Evolutionary conservation across 2,329 filamentous ascomycete species (phyloP), one percentile per base, ranked within the genome.

Genomic region (Ceratocystis cacaofunesta): DNA sequence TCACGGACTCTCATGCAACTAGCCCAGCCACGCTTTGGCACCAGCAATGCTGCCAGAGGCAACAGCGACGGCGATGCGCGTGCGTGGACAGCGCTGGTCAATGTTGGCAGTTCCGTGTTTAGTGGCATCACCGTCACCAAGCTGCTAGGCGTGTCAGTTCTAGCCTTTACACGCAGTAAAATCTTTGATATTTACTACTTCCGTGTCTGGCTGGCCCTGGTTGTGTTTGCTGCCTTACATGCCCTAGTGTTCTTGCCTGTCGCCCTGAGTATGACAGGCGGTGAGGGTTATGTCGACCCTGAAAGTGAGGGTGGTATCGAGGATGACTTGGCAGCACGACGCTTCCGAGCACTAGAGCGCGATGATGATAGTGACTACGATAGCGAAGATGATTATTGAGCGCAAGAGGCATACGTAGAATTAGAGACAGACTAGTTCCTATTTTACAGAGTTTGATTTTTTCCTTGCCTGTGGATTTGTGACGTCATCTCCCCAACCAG

Each of bases 151-250:
- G 92, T 99, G 0, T 87, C 82, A 58, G 94, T 99, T 44, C 79
- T 99, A 22, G 94, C 94, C 0, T 99, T 96, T 72, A 99, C 94
- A 6, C 80, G 89, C 63, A 95, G 90, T 75, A 99, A 97, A 83
- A 99, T 99, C 72, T 99, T 99, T 71, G 95, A 99, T 78, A 90
- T 99, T 66, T 99, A 99, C 77, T 99, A 99, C 76, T 99, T 99
- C 81, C 84, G 94, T 55, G 89, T 99, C 55, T 99, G 94, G 94
- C 78, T 96, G 19, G 88, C 92, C 5, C 82, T 99, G 65, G 92
- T 99, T 10, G 74, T 95, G 8, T 92, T 96, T 74, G 95, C 92
- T 2, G 90, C 90, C 6, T 81, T 86, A 8, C 94, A 99, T 74
- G 90, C 94, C 0, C 79, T 99, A 61, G 82, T 99, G 6, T 95